Conservation (phyloP, 2,329 filamentous ascomycete species). For the Claviceps africana region DNA sequence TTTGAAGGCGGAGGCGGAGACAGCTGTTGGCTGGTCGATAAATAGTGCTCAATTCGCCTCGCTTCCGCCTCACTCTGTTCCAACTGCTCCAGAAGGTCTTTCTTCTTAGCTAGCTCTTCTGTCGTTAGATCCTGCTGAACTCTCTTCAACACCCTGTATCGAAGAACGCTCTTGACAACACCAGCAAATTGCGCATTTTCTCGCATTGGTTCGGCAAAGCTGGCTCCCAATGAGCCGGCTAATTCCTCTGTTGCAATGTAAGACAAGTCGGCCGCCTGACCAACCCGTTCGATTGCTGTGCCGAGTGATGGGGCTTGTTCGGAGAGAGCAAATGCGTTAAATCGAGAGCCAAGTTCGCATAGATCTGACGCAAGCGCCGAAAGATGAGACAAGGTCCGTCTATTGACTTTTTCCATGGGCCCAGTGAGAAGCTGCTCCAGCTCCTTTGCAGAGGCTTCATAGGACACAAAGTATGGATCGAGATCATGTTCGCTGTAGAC, state of each 20-base stretch:
- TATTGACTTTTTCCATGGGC: constrained; percentile 93
- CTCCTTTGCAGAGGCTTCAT: constrained; percentile 83
- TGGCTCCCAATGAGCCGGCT: constrained; percentile 74
- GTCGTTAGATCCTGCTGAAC: constrained; percentile 96
- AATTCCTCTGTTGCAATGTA: constrained; percentile 93
- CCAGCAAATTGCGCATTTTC: constrained; percentile 96
- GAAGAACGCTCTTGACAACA: constrained; percentile 75
- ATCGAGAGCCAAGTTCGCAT: constrained; percentile 85
- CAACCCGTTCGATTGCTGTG: constrained; percentile 83
- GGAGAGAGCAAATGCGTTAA: constrained; percentile 91
- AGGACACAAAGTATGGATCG: constrained; percentile 90
- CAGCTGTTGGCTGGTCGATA: constrained; percentile 57
- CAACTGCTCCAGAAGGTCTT: constrained; percentile 66
- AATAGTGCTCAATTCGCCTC: constrained; percentile 82
- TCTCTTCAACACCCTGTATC: constrained; percentile 82
- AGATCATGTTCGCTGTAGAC: constrained; percentile 76
- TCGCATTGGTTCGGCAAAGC: constrained; percentile 93
- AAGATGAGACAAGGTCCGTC: constrained; percentile 73
- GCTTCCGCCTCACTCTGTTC: constrained; percentile 89
- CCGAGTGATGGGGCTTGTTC: constrained; percentile 81
- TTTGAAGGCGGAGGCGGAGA: constrained; percentile 47
- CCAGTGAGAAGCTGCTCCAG: constrained; percentile 78
- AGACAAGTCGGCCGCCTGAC: constrained; percentile 87
- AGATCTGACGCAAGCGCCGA: constrained; percentile 74
- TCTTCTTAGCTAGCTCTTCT: constrained; percentile 84